Evolutionary conservation across 257 asterid genomes (phyloP).

Genomic region (Fraxinus excelsior): DNA sequence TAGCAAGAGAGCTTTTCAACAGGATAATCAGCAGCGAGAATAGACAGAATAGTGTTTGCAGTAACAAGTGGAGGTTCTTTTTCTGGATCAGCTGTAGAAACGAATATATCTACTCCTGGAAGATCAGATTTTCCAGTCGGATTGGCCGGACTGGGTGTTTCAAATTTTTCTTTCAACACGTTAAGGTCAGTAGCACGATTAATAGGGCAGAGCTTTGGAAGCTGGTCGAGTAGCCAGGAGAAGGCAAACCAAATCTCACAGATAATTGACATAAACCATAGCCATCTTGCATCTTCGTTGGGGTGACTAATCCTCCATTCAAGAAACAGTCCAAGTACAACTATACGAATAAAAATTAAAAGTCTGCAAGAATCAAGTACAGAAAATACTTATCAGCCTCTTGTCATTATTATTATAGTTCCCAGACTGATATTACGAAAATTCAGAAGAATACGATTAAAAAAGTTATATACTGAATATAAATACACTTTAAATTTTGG

Average conservation of each 20-base stretch:
- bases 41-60: constrained; percentile 74
- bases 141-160: constrained; percentile 47
- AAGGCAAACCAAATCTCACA: constrained; percentile 86
- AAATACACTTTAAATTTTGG: neutral
- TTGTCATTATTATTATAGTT: neutral
- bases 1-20: constrained; percentile 79
- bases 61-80: constrained; percentile 88
- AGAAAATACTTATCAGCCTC: neutral
- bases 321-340: constrained; percentile 63
- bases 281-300: constrained; percentile 72
- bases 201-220: constrained; percentile 68
- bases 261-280: constrained; percentile 71
- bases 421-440: neutral
- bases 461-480: neutral
- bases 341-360: constrained; percentile 58
- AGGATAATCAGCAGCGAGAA: constrained; percentile 74
- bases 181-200: constrained; percentile 74
- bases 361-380: constrained; percentile 43
- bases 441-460: neutral
- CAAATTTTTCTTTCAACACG: constrained; percentile 70
- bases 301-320: constrained; percentile 68
- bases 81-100: constrained; percentile 87
- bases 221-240: constrained; percentile 88
- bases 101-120: constrained; percentile 72
- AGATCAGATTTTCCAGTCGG: constrained; percentile 76